Conservation (phyloP, 805 yeast species). For the Ogataea methanolica region DNA sequence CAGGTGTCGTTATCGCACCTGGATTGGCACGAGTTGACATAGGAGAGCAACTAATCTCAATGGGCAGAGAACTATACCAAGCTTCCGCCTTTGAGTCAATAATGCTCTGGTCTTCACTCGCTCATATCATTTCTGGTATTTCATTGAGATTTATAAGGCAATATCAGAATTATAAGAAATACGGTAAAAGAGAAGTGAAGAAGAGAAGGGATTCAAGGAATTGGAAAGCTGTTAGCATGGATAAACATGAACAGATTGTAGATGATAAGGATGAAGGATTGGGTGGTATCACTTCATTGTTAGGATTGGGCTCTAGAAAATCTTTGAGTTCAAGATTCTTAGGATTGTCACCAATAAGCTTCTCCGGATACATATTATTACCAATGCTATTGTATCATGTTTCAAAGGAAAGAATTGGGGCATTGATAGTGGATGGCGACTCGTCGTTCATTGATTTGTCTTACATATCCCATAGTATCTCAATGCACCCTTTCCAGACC, state of each 20-base stretch:
- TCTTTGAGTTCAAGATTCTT: constrained; percentile 39
- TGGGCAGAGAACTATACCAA: constrained; percentile 61
- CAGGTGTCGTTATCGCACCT: constrained; percentile 54
- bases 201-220: constrained; percentile 3
- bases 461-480: constrained; percentile 41
- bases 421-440: constrained; percentile 59
- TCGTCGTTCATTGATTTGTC: constrained; percentile 50
- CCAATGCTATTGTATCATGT: constrained; percentile 45
- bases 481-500: constrained; percentile 3
- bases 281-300: constrained; percentile 54
- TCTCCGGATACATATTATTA: constrained; percentile 54
- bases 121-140: constrained; percentile 55
- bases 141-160: constrained; percentile 35
- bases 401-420: constrained; percentile 42
- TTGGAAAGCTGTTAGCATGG: background rate
- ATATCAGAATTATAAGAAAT: constrained; percentile 26
- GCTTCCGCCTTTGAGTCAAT: constrained; percentile 44
- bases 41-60: constrained; percentile 51
- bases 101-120: constrained; percentile 41
- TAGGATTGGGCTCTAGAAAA: constrained; percentile 51
- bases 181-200: constrained; percentile 14
- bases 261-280: constrained; percentile 46
- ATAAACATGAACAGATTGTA: constrained; percentile 16
- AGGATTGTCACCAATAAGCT: constrained; percentile 53
- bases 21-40: constrained; percentile 35